Base-by-base conservation (phyloP, 1,284 basidiomycete genomes). In the Ustilago hordei region DNA sequence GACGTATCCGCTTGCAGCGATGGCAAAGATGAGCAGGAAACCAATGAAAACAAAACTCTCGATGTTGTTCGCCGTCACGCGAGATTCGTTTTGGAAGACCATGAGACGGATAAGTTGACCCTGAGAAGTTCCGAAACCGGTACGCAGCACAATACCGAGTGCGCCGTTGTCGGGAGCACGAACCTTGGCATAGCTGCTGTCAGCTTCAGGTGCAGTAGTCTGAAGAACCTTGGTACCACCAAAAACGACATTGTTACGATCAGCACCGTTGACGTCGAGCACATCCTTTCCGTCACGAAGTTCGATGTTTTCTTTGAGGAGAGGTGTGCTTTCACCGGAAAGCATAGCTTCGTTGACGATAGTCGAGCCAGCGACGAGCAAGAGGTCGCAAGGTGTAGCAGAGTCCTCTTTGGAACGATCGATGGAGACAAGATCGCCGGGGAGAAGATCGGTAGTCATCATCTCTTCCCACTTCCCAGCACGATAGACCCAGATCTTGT, bases 271-370 rank as follows among this genome's bases (percentile, higher is more conserved):
- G 64, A 84, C 81, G 58, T 86, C 83, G 3, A 86, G 75, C 11
- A 60, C 61, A 52, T 85, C 84, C n/a, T 62, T 67, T 11, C 63
- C 75, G 35, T 86, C 79, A 34, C 84, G 81, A 63, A 83, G 73
- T 53, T 84, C 82, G 54, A 86, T 80, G 77, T 81, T 78, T 43
- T 86, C 84, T 63, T 86, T 86, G 55, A 86, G 78, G 50, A 86
- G 60, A 28, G 84, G 84, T 15, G 84, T 86, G 38, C 81, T 83
- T 67, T 86, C 84, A 64, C 84, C 84, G 38, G 80, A 82, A 36
- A 86, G 82, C 84, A 86, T 86, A 43, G 84, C 84, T 65, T 86
- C 84, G 71, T 86, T 85, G 57, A 85, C 81, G 50, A 86, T 86
- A 15, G 80, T 71, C 19, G 80, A 78, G 38, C 84, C 83, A 12